Evolutionary conservation across 768 basidiomycete genomes (phyloP).

Genomic region (Hericium alpestre): DNA sequence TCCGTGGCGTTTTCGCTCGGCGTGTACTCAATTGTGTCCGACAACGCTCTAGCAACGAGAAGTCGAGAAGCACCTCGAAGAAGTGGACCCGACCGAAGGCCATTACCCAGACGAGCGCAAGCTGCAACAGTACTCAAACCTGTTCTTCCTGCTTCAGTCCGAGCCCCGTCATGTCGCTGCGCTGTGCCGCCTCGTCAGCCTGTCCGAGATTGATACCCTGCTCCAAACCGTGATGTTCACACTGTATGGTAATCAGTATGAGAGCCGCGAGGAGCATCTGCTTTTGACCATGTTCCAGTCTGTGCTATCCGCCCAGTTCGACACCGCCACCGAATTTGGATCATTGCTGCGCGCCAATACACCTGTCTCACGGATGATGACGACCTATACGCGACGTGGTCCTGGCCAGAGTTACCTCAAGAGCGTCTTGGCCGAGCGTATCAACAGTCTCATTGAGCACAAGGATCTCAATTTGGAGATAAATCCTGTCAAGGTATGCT

Average conservation of each 20-base stretch:
- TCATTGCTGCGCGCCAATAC: slow-evolving; percentile 97
- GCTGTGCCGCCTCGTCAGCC: slow-evolving; percentile 89
- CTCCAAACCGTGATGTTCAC: slow-evolving; percentile 99
- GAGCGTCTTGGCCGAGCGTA: slow-evolving; percentile 92
- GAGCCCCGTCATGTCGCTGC: slow-evolving; percentile 96
- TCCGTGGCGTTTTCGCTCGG: background rate
- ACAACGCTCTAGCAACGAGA: slow-evolving; percentile 65
- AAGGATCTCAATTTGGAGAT: slow-evolving; percentile 99
- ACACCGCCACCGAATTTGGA: slow-evolving; percentile 98
- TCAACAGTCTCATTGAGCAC: slow-evolving; percentile 98
- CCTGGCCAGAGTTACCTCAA: slow-evolving; percentile 98
- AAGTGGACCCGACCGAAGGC: slow-evolving; percentile 87
- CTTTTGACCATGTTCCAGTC: slow-evolving; percentile 99
- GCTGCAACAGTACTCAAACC: slow-evolving; percentile 91
- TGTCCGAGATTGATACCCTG: slow-evolving; percentile 96
- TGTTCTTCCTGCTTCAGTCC: slow-evolving; percentile 97
- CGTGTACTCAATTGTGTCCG: slow-evolving; percentile 2
- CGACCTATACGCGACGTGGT: slow-evolving; percentile 96
- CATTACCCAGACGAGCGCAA: slow-evolving; percentile 91
- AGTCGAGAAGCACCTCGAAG: slow-evolving; percentile 90
- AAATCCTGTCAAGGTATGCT: slow-evolving; percentile 86
- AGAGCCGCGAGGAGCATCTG: slow-evolving; percentile 94
- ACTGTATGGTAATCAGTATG: slow-evolving; percentile 98
- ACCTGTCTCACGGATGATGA: slow-evolving; percentile 99
- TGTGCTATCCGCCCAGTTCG: slow-evolving; percentile 96